These are phyloP conservation scores for Mentha longifolia DNA, from an alignment of 257 asterid species.

Conservation along the genomic window DNA sequence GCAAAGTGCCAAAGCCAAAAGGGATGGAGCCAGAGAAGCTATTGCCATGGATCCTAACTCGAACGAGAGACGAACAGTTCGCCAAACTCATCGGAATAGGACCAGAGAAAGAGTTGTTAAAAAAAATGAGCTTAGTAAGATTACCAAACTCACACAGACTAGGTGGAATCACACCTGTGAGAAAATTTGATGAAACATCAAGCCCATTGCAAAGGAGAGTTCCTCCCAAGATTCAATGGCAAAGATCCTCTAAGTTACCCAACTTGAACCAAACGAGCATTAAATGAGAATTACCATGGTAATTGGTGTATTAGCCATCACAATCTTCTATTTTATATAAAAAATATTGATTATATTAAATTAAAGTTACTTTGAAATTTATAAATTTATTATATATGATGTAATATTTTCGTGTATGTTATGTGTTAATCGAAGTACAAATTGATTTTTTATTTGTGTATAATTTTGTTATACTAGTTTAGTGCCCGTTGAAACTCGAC, in stretches of 20 bases:
- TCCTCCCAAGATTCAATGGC: constrained; percentile 65
- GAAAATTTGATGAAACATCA: constrained; percentile 72
- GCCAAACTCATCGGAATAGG: constrained; percentile 60
- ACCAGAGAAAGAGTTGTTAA: constrained; percentile 79
- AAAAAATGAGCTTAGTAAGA: constrained; percentile 76
- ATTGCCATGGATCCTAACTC: constrained; percentile 72
- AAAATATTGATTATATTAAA: too few relatives aligned
- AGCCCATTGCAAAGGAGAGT: constrained; percentile 64
- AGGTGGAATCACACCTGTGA: constrained; percentile 69
- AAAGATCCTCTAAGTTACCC: constrained; percentile 57
- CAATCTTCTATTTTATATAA: too few relatives aligned
- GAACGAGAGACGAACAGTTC: constrained; percentile 65
- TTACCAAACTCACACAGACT: constrained; percentile 59
- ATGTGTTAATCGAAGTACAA: too few relatives aligned
- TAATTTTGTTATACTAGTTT: too few relatives aligned
- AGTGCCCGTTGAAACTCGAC: too few relatives aligned
- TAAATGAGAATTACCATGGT: too few relatives aligned
- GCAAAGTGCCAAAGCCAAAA: constrained; percentile 64
- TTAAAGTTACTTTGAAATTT: too few relatives aligned
- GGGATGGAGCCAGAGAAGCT: constrained; percentile 70
- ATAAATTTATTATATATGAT: too few relatives aligned
- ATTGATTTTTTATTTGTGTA: too few relatives aligned
- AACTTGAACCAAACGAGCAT: too few relatives aligned
- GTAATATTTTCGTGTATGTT: too few relatives aligned
- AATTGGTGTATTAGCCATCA: too few relatives aligned